Evolutionary conservation across 192 early-diverging fungal species (phyloP).

Genomic region (Backusella australiensis): DNA sequence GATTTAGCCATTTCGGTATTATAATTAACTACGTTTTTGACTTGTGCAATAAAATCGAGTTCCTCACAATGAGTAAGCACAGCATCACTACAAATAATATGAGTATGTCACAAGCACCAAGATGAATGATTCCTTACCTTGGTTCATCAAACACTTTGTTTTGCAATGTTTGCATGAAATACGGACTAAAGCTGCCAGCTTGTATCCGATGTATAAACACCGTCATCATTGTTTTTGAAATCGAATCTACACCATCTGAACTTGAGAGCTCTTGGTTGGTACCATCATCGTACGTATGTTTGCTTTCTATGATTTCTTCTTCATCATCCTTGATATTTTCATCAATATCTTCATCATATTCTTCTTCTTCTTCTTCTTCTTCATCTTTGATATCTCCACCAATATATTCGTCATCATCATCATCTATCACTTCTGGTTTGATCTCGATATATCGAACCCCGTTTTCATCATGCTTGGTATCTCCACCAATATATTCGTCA

Average conservation of each 20-base stretch:
- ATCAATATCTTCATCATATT: not conserved
- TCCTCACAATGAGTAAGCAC: not conserved
- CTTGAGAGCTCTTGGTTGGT: too few species aligned
- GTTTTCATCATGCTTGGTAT: too few species aligned
- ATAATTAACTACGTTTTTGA: not conserved
- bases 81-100: not conserved
- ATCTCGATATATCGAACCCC: too few species aligned
- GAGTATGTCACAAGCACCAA: not conserved
- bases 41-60: not conserved
- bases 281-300: too few species aligned
- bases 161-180: not conserved
- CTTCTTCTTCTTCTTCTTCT: too few species aligned
- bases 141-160: not conserved
- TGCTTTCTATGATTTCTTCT: too few species aligned
- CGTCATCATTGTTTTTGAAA: not conserved
- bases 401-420: not conserved
- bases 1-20: not conserved
- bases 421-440: too few species aligned
- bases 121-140: not conserved
- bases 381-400: too few species aligned
- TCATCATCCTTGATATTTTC: not conserved
- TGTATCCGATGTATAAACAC: not conserved
- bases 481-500: not conserved
- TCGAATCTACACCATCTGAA: not conserved
- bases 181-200: not conserved